phyloP scores from a whole-genome alignment of 106 monocot species.

The Acanthochlamys bracteata region DNA sequence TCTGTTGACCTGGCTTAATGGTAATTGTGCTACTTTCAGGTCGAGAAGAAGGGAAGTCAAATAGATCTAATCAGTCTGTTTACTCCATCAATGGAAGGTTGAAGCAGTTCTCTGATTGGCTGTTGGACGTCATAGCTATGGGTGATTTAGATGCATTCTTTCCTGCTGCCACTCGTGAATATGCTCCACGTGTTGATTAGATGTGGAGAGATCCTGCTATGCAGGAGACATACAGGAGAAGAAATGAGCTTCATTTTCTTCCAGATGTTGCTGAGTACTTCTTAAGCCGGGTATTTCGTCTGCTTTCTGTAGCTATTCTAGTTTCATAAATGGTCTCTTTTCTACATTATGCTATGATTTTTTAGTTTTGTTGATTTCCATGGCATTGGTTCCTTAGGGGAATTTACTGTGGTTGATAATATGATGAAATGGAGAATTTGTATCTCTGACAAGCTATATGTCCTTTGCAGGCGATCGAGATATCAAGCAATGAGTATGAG shows the following conservation, averaged over 20 bases:
- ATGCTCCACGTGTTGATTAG: constrained; percentile 91
- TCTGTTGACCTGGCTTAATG: not conserved
- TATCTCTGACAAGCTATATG: too few relatives aligned
- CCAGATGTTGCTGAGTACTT: constrained; percentile 94
- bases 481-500: constrained; percentile 94
- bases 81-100: constrained; percentile 86
- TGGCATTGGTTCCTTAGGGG: too few relatives aligned
- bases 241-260: constrained; percentile 83
- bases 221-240: constrained; percentile 89
- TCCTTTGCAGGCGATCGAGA: constrained; percentile 65
- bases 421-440: too few relatives aligned
- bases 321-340: constrained; percentile 2
- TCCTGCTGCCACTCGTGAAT: constrained; percentile 93
- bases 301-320: not conserved
- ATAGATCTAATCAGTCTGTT: constrained; percentile 22
- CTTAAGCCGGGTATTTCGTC: constrained; percentile 58
- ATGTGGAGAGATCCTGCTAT: constrained; percentile 90
- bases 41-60: constrained; percentile 20
- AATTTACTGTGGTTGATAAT: too few relatives aligned
- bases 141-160: constrained; percentile 94
- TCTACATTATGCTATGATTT: too few relatives aligned
- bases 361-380: too few relatives aligned
- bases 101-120: constrained; percentile 91
- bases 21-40: constrained; percentile 15
- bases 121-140: constrained; percentile 89